Base-by-base conservation (phyloP, 306 rosid genomes). In the Malus orientalis region DNA sequence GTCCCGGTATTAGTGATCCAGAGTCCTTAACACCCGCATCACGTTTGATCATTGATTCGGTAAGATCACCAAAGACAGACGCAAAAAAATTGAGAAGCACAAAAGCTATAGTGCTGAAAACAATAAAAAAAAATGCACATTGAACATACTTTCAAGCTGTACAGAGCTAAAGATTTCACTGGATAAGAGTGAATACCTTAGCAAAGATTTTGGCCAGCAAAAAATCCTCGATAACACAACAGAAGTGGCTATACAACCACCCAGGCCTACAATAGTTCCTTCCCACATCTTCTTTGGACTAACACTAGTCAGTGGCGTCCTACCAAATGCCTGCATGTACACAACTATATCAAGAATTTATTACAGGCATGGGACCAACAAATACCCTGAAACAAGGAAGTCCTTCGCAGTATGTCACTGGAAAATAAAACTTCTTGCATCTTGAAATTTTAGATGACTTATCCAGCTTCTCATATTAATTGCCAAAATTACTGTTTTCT, bases 281-380 rank as follows among this genome's bases (percentile, higher is more conserved):
- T 95, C 97, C 99, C 99, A 95, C 45, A 97, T 95, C 89, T 95
- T 95, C 84, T 92, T 95, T 57, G 99, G 99, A 85, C 99, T 95
- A 78, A 90, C 62, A 74, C 87, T 90, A 32, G 96, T 92, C 8
- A 95, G 97, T 4, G 97, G 96, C 3, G 99, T 95, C 88, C 90
- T 89, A 14, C 97, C 97, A 88, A 89, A 89, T 81, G 92, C 78
- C 99, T 95, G 87, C 90, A 89, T 73, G 75, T n/a, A 74, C 57
- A 71, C 76, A 58, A 74, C n/a, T 74, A 70, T 75, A 62, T 72
- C 86, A 77, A 40, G 13, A 42, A 4, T 22, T 63, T 54, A 59
- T 30, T 14, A 65, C 32, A n/a, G 55, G 38, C 38, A 54, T 18
- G 63, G 33, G 36, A 29, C 40, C 64, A 30, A 63, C 45, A 70